phyloP scores from a whole-genome alignment of 1,284 basidiomycete species.

The Sporisorium exsertum region DNA sequence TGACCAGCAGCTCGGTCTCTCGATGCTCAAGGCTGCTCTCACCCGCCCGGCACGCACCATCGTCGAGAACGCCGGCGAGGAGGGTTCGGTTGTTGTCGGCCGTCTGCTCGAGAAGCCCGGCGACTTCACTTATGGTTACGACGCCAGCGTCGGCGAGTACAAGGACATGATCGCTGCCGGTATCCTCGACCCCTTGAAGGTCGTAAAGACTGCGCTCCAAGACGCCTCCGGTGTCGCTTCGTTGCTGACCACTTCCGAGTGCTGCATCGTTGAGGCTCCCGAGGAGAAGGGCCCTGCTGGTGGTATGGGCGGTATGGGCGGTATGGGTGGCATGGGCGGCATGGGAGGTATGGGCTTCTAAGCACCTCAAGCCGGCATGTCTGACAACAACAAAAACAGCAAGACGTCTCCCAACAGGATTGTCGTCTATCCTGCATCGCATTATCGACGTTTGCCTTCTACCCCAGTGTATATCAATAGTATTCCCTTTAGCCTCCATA shows the following conservation, averaged over 20 bases:
- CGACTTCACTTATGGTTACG: conserved; percentile 77
- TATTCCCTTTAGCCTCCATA: conserved; percentile 28
- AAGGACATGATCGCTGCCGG: conserved; percentile 93
- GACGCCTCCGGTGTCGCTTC: conserved; percentile 76
- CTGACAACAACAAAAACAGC: conserved; percentile 2
- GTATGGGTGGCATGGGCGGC: conserved; percentile 70
- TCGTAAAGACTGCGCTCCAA: conserved; percentile 65
- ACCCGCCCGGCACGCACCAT: conserved; percentile 84
- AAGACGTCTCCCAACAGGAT: neutral
- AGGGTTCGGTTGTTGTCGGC: conserved; percentile 91
- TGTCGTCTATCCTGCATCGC: conserved; percentile 5
- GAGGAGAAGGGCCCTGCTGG: conserved; percentile 80
- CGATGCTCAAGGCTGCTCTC: conserved; percentile 89
- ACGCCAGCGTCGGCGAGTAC: conserved; percentile 90
- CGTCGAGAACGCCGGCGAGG: conserved; percentile 93
- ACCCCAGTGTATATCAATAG: conserved; percentile 47
- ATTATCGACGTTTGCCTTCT: neutral
- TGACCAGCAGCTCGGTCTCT: conserved; percentile 95
- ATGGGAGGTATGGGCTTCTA: conserved; percentile 68
- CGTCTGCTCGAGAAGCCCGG: conserved; percentile 70
- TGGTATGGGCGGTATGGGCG: conserved; percentile 69
- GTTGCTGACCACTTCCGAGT: conserved; percentile 91
- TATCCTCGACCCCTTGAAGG: conserved; percentile 77
- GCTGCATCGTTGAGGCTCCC: conserved; percentile 88
- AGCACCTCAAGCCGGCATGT: conserved; percentile 2